Conservation (phyloP, 306 rosid genomes). For the Sphenostylis stenocarpa region DNA sequence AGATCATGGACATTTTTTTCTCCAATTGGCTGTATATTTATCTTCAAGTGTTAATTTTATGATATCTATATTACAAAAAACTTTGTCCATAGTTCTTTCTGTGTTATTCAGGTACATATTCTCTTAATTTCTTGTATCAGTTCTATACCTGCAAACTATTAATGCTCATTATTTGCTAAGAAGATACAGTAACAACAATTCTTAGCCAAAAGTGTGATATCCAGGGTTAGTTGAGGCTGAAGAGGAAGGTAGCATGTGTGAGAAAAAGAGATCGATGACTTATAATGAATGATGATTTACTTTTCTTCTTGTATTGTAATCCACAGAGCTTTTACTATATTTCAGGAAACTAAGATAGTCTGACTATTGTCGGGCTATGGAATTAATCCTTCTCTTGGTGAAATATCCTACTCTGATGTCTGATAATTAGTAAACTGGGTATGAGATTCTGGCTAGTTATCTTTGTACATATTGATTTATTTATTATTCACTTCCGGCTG, state of each 20-base stretch:
- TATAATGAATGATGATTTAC: background rate
- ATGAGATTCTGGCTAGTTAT: background rate
- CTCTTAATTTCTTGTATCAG: background rate
- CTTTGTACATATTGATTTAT: background rate
- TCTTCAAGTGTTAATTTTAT: constrained; percentile 52
- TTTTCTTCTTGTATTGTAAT: background rate
- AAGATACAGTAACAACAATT: background rate
- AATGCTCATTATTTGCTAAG: background rate
- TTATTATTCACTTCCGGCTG: background rate
- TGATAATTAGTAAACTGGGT: background rate
- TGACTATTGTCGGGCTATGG: background rate
- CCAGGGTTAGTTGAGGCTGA: constrained; percentile 46
- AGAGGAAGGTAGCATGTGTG: background rate
- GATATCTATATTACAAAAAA: constrained; percentile 35
- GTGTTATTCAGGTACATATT: constrained; percentile 10
- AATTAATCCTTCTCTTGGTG: background rate
- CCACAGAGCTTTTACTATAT: background rate
- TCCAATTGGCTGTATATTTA: constrained; percentile 66
- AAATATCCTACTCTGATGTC: background rate
- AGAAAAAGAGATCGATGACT: background rate
- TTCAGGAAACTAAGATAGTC: constrained; percentile 14
- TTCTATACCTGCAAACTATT: background rate
- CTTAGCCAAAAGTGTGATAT: background rate
- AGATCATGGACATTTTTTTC: constrained; percentile 46
- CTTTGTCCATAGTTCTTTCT: background rate